A percentile compares a stretch with the other conserved stretches of the same genome.
Conservation (phyloP, 768 basidiomycete species). For the Mycena belliarum region DNA sequence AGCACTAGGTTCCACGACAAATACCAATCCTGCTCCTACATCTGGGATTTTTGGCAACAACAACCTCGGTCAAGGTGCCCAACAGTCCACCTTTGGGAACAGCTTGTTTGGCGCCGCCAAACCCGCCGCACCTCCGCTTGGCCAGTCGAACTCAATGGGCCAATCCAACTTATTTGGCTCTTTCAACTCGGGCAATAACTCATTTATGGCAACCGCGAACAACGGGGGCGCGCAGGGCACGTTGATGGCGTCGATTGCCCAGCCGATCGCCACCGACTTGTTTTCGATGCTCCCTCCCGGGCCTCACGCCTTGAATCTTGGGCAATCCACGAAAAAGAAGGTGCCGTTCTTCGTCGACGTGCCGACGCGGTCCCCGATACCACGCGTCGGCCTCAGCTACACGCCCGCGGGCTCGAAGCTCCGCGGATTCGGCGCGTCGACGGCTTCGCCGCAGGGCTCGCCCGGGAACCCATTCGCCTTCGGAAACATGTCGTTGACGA, state of each 20-base stretch:
- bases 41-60: slow-evolving; percentile 52
- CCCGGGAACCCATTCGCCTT: slow-evolving; percentile 37
- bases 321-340: slow-evolving; percentile 72
- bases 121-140: slow-evolving; percentile 43
- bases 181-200: slow-evolving; percentile 36
- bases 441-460: slow-evolving; percentile 40
- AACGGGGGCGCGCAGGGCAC: slow-evolving; percentile 54
- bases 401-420: slow-evolving; percentile 68
- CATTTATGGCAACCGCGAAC: slow-evolving; percentile 41
- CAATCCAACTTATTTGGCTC: slow-evolving; percentile 29
- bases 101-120: slow-evolving; percentile 51
- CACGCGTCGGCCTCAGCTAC: slow-evolving; percentile 65
- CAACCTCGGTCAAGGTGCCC: slow-evolving; percentile 44
- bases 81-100: slow-evolving; percentile 47
- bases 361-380: slow-evolving; percentile 69
- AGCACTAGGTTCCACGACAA: slow-evolving; percentile 30
- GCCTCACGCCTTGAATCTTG: slow-evolving; percentile 61
- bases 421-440: slow-evolving; percentile 65
- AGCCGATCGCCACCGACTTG: slow-evolving; percentile 73
- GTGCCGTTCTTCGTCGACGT: slow-evolving; percentile 75
- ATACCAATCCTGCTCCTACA: slow-evolving; percentile 31
- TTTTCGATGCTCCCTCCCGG: slow-evolving; percentile 76
- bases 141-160: slow-evolving; percentile 41
- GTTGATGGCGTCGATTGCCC: slow-evolving; percentile 84
- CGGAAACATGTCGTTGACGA: slow-evolving; percentile 47